phyloP scores from a whole-genome alignment of 2,329 filamentous ascomycete genomes.

The Pestalotiopsis fici region DNA sequence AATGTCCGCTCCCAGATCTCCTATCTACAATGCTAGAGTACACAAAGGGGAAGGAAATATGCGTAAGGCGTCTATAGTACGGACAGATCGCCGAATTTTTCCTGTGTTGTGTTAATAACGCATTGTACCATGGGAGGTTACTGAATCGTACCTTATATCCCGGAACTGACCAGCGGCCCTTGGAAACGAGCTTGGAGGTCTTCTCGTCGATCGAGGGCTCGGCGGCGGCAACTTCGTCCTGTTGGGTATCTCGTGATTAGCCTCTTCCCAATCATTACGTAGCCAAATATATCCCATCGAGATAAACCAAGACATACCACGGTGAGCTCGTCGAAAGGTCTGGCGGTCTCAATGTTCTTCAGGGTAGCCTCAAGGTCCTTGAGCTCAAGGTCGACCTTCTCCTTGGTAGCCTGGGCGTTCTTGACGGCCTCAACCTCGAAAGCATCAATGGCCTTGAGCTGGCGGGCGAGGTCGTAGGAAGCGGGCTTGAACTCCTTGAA shows the following conservation, averaged over 20 bases:
- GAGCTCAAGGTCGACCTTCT: constrained; percentile 92
- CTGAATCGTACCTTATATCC: constrained; percentile 86
- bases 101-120: constrained; percentile 63
- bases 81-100: constrained; percentile 98
- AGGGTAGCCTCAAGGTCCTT: constrained; percentile 92
- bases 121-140: background rate
- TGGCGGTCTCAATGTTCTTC: constrained; percentile 94
- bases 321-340: constrained; percentile 95
- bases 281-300: background rate
- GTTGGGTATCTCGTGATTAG: constrained; percentile 22
- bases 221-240: constrained; percentile 94
- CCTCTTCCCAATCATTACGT: background rate
- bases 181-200: constrained; percentile 90
- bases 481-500: constrained; percentile 89
- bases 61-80: constrained; percentile 69
- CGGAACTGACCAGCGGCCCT: constrained; percentile 96
- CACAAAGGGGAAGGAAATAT: constrained; percentile 54
- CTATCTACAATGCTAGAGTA: constrained; percentile 74
- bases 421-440: constrained; percentile 97
- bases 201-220: constrained; percentile 98
- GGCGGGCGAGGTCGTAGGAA: constrained; percentile 88
- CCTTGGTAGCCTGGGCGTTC: constrained; percentile 96
- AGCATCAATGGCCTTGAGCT: constrained; percentile 97
- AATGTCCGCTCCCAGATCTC: constrained; percentile 18
- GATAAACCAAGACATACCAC: constrained; percentile 81